Evolutionary conservation across 345 rosid genomes (phyloP), one percentile per base, ranked within the genome.

Genomic region (Hibiscus tridactylites): DNA sequence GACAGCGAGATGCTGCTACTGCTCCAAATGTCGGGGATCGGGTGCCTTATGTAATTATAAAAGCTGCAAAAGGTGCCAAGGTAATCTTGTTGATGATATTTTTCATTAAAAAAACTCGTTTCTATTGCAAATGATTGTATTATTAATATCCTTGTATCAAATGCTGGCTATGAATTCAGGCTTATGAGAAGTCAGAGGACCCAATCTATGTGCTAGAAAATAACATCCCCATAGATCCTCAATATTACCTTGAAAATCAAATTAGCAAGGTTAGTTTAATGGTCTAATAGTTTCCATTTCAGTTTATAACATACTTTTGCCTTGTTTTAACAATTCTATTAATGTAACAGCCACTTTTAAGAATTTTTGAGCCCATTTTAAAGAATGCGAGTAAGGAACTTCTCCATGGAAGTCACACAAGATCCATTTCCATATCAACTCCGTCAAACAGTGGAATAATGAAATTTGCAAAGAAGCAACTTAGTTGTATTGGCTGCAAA

Each of bases 21-120:
- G 99, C 98, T 26, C 99, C 99, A 79, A 92, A 83, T 83, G 94
- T 95, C 77, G 99, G 99, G 80, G 99, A 95, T 82, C 91, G 97
- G 31, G 99, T 95, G 50, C 98, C 98, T 2, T 95, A 89, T 77
- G 99, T 95, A 76, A 90, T 92, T 64, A 78, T 95, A 71, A 89
- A 90, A 81, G 97, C 91, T 83, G 87, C 94, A 65, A 95, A 92
- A 85, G 99, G 99, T 61, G 99, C 99, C 70, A 95, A 92, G 99
- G 99, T 90, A 78, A 61, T 16, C 56, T 54, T 66, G 10, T 28
- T 74, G 24, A 2, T 2, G 0, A n/a, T 7, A 67, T 50, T 62
- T 21, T 35, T 46, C 35, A 61, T 66, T 0, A 62, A n/a, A 35
- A 13, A 5, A 33, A 17, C 13, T 56, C 16, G 61, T 9, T 65